Evolutionary conservation across 192 early-diverging fungal genomes (phyloP).

Genomic region (Entomortierella parvispora): DNA sequence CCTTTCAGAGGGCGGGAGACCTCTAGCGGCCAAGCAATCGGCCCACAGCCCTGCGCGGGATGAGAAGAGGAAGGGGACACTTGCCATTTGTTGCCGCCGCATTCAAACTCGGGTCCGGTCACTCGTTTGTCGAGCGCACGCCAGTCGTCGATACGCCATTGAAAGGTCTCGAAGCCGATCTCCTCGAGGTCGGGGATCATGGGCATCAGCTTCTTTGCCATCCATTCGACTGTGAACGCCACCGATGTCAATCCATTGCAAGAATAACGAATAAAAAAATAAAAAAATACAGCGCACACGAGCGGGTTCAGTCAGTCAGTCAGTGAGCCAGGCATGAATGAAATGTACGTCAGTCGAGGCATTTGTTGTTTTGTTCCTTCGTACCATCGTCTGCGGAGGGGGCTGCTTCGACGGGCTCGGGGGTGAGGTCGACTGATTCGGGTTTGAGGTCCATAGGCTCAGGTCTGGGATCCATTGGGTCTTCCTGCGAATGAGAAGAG

Average conservation of each 20-base stretch:
- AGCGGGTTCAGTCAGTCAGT: background rate
- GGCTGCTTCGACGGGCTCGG: constrained; percentile 26
- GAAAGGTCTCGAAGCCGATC: constrained; percentile 42
- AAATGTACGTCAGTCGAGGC: background rate
- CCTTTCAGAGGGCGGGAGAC: background rate
- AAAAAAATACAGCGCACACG: background rate
- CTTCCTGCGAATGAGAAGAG: constrained; percentile 3
- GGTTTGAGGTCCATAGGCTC: constrained; percentile 5
- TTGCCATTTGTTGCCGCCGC: constrained; percentile 60
- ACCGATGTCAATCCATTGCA: too few relatives aligned
- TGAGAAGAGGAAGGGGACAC: background rate
- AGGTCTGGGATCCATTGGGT: constrained; percentile 34
- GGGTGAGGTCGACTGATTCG: constrained; percentile 23
- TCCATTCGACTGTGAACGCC: constrained; percentile 44
- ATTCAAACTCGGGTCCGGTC: constrained; percentile 59
- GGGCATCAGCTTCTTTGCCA: constrained; percentile 53
- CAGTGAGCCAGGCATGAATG: background rate
- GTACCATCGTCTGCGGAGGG: constrained; percentile 11
- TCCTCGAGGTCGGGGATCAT: constrained; percentile 52
- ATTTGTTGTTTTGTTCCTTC: background rate
- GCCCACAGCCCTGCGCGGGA: too few relatives aligned
- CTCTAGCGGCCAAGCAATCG: too few relatives aligned
- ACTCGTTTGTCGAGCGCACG: constrained; percentile 52
- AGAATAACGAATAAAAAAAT: background rate
- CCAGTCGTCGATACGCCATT: constrained; percentile 56